These are phyloP conservation scores for Globisporangium perplexum DNA, from an alignment of 352 stramenopile genomes.

Conservation along the genomic window DNA sequence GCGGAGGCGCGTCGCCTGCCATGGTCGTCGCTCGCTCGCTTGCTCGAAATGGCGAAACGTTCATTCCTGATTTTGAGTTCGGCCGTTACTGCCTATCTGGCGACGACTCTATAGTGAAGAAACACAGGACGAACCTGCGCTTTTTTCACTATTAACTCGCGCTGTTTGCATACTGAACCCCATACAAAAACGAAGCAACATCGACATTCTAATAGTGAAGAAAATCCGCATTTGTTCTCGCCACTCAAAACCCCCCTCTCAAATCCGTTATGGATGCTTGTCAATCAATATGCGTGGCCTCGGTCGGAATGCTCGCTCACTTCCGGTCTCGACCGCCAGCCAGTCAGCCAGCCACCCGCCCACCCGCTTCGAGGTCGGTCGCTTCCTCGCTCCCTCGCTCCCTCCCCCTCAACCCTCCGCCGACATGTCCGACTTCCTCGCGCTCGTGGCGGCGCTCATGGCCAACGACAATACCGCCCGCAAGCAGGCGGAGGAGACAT, in stretches of 20 bases:
- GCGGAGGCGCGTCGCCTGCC: neutral
- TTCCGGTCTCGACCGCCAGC: conserved; percentile 1
- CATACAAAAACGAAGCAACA: neutral
- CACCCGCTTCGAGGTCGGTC: too few relatives aligned
- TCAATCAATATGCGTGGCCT: neutral
- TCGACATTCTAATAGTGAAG: neutral
- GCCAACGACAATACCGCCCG: conserved; percentile 67
- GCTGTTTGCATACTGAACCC: too few relatives aligned
- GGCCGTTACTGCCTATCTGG: too few relatives aligned
- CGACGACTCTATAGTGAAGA: too few relatives aligned
- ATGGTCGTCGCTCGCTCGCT: neutral
- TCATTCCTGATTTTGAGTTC: too few relatives aligned
- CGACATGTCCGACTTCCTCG: conserved; percentile 61
- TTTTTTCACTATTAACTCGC: too few relatives aligned
- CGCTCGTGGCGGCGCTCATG: conserved; percentile 70
- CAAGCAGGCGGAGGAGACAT: conserved; percentile 72
- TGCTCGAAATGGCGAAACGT: neutral
- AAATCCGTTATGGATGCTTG: conserved; percentile 1
- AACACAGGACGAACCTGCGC: too few relatives aligned
- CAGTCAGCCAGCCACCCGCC: neutral
- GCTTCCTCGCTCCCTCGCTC: neutral
- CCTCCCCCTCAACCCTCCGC: neutral
- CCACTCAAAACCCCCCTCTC: neutral
- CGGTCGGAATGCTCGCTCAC: too few relatives aligned
- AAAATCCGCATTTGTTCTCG: neutral